Conservation (phyloP, 129 eudicot species). For the Pulicaria dysenterica region DNA sequence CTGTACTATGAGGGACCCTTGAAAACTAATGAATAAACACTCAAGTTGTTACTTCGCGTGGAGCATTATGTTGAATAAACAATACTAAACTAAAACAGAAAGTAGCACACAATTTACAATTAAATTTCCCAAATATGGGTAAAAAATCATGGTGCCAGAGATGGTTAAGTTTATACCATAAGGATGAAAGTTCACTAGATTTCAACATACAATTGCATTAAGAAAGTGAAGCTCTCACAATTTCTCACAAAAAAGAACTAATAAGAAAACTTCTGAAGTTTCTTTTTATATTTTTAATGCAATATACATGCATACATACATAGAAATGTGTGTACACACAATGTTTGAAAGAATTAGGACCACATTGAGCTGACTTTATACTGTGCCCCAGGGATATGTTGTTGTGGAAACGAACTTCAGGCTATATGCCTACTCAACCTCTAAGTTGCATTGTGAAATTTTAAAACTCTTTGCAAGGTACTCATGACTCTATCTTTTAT, state of each 20-base stretch:
- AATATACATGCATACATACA: no score
- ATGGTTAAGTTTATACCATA: background rate
- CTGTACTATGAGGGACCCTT: no score
- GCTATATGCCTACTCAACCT: conserved; percentile 88
- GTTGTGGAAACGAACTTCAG: conserved; percentile 97
- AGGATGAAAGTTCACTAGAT: background rate
- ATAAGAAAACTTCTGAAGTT: background rate
- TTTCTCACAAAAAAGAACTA: background rate
- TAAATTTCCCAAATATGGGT: background rate
- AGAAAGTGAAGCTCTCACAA: background rate
- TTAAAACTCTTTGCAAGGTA: conserved; percentile 91
- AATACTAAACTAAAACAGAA: background rate
- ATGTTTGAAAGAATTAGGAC: conserved; percentile 17
- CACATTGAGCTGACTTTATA: conserved; percentile 14
- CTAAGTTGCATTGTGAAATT: conserved; percentile 89
- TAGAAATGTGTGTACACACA: background rate
- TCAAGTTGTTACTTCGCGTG: no score
- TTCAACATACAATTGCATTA: background rate
- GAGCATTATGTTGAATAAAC: background rate
- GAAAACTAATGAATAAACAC: no score
- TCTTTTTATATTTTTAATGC: background rate
- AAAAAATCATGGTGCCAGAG: background rate
- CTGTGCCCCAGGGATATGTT: conserved; percentile 71
- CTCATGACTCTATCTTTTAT: conserved; percentile 7
- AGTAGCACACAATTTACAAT: background rate